phyloP scores from a whole-genome alignment of 495 filamentous ascomycete genomes.

The Corynascus novoguineensis region DNA sequence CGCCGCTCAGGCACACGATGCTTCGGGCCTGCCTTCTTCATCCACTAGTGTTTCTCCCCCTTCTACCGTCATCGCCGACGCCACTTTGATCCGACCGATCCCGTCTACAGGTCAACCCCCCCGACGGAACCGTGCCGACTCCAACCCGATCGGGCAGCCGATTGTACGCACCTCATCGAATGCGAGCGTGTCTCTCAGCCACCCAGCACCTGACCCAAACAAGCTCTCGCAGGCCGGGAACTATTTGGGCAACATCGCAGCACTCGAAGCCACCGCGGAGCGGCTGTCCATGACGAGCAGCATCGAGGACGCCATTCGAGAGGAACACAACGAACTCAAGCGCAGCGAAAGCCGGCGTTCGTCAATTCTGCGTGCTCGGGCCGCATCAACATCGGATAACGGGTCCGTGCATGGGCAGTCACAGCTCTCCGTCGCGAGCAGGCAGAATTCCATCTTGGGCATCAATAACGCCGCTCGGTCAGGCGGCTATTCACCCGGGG shows the following conservation, averaged over 20 bases:
- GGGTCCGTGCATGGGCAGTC: slow-evolving; percentile 32
- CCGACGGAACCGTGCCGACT: slow-evolving; percentile 21
- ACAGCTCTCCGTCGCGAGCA: slow-evolving; percentile 46
- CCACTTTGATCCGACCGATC: slow-evolving; percentile 23
- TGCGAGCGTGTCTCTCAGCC: slow-evolving; percentile 55
- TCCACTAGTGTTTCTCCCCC: background rate
- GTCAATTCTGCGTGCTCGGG: slow-evolving; percentile 43
- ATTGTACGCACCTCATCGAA: slow-evolving; percentile 57
- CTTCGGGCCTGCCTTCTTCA: background rate
- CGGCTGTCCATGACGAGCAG: slow-evolving; percentile 71
- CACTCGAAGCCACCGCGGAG: slow-evolving; percentile 77
- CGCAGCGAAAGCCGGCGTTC: slow-evolving; percentile 57
- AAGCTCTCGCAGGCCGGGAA: slow-evolving; percentile 66
- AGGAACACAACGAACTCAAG: slow-evolving; percentile 73
- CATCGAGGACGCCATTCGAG: slow-evolving; percentile 75
- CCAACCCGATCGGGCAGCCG: slow-evolving; percentile 36
- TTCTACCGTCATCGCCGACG: slow-evolving; percentile 7
- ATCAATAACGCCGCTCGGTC: slow-evolving; percentile 59
- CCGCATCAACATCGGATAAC: slow-evolving; percentile 26
- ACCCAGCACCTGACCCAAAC: slow-evolving; percentile 72
- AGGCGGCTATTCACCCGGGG: slow-evolving; percentile 66
- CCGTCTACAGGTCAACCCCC: slow-evolving; percentile 16
- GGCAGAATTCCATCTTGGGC: slow-evolving; percentile 61
- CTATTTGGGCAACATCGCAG: slow-evolving; percentile 71
- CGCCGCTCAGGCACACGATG: slow-evolving; percentile 3